Conservation (phyloP, 371 early-diverging fungal genomes). For the Apophysomyces trapeziformis region DNA sequence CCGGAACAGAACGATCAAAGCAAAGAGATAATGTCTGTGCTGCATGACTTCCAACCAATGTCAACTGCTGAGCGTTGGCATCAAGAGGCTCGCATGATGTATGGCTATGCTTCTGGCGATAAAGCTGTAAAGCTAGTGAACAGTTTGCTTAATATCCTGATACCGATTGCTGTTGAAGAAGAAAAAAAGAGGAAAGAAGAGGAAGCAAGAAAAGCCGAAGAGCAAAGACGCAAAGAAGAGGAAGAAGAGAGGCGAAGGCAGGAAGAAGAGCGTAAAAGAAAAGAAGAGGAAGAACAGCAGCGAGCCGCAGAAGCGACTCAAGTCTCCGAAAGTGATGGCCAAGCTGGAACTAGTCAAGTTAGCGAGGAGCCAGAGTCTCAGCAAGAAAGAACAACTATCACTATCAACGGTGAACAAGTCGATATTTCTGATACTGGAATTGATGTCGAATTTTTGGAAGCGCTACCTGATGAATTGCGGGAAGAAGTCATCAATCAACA, state of each 20-base stretch:
- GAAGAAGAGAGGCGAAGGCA: conserved; percentile 19
- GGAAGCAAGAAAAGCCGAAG: conserved; percentile 54
- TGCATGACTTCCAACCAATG: conserved; percentile 76
- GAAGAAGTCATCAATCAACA: conserved; percentile 87
- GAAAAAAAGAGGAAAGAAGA: conserved; percentile 60
- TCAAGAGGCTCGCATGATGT: conserved; percentile 86
- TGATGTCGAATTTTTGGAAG: conserved; percentile 93
- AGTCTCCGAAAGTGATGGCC: conserved; percentile 38
- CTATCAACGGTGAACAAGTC: conserved; percentile 61
- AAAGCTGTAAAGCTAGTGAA: conserved; percentile 66
- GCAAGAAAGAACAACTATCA: conserved; percentile 54
- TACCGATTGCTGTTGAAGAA: conserved; percentile 79
- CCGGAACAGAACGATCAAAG: conserved; percentile 23
- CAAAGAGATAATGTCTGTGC: conserved; percentile 54
- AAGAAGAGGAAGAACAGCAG: conserved; percentile 49
- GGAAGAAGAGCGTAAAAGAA: conserved; percentile 55
- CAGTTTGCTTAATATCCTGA: conserved; percentile 69
- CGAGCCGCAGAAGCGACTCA: conserved; percentile 24
- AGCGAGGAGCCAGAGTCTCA: neutral
- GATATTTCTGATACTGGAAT: conserved; percentile 96
- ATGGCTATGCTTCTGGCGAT: conserved; percentile 65
- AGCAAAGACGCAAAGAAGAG: conserved; percentile 38
- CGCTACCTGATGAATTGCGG: conserved; percentile 94
- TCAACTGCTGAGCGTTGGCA: conserved; percentile 85
- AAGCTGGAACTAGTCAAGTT: neutral